Evolutionary conservation across 2,329 filamentous ascomycete genomes (phyloP).

Genomic region (Alternaria panax): DNA sequence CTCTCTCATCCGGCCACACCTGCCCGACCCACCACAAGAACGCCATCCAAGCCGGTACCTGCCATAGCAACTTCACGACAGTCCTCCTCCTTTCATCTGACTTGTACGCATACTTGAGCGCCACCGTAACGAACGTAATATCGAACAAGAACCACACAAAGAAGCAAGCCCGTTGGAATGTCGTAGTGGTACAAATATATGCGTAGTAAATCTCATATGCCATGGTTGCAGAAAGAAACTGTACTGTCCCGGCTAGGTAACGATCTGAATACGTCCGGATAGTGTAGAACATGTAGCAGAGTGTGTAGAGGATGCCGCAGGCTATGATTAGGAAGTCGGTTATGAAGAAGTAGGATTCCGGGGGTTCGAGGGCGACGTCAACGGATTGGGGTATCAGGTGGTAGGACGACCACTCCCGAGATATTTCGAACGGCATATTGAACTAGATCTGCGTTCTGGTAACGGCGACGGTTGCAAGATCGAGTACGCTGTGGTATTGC

Average conservation of each 20-base stretch:
- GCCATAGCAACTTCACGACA: conserved; percentile 33
- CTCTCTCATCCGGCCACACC: conserved; percentile 49
- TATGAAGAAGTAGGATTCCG: conserved; percentile 52
- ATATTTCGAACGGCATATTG: conserved; percentile 43
- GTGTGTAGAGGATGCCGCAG: conserved; percentile 51
- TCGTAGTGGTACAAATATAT: conserved; percentile 44
- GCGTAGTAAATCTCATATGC: conserved; percentile 54
- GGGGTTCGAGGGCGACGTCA: conserved; percentile 51
- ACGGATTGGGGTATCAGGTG: conserved; percentile 62
- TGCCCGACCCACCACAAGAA: conserved; percentile 38
- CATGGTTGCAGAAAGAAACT: conserved; percentile 45
- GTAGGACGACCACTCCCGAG: conserved; percentile 49
- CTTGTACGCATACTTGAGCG: conserved; percentile 41
- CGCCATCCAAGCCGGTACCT: conserved; percentile 38
- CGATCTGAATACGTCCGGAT: conserved; percentile 48
- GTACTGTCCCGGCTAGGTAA: conserved; percentile 42
- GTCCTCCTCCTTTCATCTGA: conserved; percentile 30
- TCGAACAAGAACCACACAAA: conserved; percentile 51
- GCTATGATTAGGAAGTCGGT: conserved; percentile 53
- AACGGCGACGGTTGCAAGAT: not conserved
- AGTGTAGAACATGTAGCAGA: conserved; percentile 54
- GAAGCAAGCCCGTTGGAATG: conserved; percentile 47
- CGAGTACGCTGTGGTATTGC: not conserved
- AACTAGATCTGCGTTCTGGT: not conserved
- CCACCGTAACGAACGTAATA: conserved; percentile 44